Conservation (phyloP, 768 basidiomycete species). For the Psilocybe subaeruginosa region DNA sequence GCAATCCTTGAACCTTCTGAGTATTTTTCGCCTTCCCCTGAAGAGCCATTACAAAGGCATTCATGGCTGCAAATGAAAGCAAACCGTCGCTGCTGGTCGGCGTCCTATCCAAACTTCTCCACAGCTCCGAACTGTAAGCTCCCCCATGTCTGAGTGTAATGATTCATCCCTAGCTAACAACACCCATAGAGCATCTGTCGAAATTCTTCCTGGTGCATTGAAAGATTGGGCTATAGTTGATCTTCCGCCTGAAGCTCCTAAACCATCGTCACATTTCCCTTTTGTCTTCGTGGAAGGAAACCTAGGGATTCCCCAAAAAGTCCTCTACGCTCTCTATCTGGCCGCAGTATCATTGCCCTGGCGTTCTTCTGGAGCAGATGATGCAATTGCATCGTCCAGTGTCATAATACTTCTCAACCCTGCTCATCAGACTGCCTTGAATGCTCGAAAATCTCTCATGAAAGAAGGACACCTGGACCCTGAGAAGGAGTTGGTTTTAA, state of each 20-base stretch:
- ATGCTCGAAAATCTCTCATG: conserved; percentile 59
- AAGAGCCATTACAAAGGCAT: no score
- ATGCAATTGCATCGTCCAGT: conserved; percentile 37
- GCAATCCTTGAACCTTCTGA: neutral
- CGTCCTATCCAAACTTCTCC: conserved; percentile 28
- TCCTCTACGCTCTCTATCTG: conserved; percentile 55
- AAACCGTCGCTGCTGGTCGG: neutral
- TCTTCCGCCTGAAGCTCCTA: conserved; percentile 19
- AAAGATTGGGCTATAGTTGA: conserved; percentile 43
- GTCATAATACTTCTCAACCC: conserved; percentile 69
- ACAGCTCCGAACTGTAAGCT: conserved; percentile 28
- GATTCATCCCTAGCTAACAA: conserved; percentile 14
- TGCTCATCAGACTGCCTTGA: conserved; percentile 70
- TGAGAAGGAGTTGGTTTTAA: conserved; percentile 49
- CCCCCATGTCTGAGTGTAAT: neutral
- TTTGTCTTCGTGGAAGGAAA: conserved; percentile 62
- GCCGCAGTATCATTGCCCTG: conserved; percentile 34
- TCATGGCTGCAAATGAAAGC: no score
- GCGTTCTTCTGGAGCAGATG: conserved; percentile 18
- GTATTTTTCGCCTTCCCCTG: no score
- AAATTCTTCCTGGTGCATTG: conserved; percentile 63
- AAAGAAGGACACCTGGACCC: conserved; percentile 35
- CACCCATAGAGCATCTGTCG: conserved; percentile 47
- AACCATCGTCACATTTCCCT: conserved; percentile 38
- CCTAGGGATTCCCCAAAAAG: conserved; percentile 66